Base-by-base conservation (phyloP, 805 yeast species). In the Barnettozyma sucrosica region DNA sequence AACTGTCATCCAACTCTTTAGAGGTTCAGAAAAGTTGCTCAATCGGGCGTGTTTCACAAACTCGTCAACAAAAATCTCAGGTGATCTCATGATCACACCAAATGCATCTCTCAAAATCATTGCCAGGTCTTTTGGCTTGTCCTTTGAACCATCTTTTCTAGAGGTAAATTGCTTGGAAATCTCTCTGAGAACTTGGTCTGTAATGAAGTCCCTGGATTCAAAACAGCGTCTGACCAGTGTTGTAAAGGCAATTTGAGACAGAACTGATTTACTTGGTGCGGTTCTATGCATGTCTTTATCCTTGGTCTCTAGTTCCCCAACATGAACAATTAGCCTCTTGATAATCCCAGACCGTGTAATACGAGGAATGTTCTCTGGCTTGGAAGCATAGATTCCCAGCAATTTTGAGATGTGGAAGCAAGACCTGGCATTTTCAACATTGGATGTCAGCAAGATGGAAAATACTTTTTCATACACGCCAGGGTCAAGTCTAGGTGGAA, bases 221-320 rank as follows among this genome's bases (percentile, higher is more conserved):
- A 83, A 79, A 48, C 89, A 81, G 39, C 85, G 71, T 59, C 96
- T 75, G 1, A 83, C 62, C 30, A 89, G 66, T 11, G 79, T 67
- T 1, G 80, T 69, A 19, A 81, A 68, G 1, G 78, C 62, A 6
- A 73, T 66, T 50, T 79, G 81, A 2, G 80, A 49, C 49, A 65
- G 63, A 51, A 64, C 65, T 2, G 69, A 64, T 41, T 64, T 66
- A 16, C 70, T 71, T 6, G 71, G 64, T 40, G 62, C 48, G 7
- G 71, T 37, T 23, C 43, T 42, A 20, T 3, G 18, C 2, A 10
- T n/a, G 23, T 68, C 6, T 34, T 34, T 37, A 41, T 40, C 59
- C 68, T 66, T 3, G 51, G 44, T 10, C 60, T 58, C 33, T 7
- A 74, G 67, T 24, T 63, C 63, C 13, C 84, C 53, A n/a, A 87